phyloP scores from a whole-genome alignment of 2,329 filamentous ascomycete genomes.

The Daldinia eschscholtzii region DNA sequence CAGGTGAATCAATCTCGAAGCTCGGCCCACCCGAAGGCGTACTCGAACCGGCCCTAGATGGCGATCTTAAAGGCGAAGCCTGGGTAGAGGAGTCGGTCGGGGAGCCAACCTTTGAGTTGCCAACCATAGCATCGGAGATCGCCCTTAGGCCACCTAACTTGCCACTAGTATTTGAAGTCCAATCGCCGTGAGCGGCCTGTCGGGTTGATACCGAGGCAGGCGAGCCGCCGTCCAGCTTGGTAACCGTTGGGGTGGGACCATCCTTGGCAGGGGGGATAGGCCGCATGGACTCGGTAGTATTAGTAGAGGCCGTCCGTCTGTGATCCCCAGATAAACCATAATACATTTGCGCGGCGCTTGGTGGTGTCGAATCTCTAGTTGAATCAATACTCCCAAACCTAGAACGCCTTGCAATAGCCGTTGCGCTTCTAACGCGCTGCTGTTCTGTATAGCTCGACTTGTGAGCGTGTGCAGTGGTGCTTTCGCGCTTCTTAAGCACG shows the following conservation, averaged over 20 bases:
- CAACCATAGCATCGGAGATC: conserved; percentile 81
- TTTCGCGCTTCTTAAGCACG: conserved; percentile 83
- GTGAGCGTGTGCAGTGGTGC: conserved; percentile 70
- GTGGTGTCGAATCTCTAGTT: conserved; percentile 69
- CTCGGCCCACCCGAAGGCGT: conserved; percentile 75
- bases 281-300: conserved; percentile 67
- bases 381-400: conserved; percentile 85
- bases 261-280: conserved; percentile 68
- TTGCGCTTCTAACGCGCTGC: conserved; percentile 74
- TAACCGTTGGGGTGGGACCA: conserved; percentile 67
- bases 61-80: conserved; percentile 70
- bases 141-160: conserved; percentile 77
- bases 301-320: conserved; percentile 72
- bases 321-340: conserved; percentile 68
- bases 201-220: conserved; percentile 59
- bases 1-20: conserved; percentile 83
- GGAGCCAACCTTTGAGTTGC: conserved; percentile 63
- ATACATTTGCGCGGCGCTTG: conserved; percentile 78
- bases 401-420: conserved; percentile 78
- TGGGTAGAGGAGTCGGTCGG: conserved; percentile 64
- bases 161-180: conserved; percentile 67
- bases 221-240: conserved; percentile 67
- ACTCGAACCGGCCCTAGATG: conserved; percentile 81
- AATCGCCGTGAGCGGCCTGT: conserved; percentile 65
- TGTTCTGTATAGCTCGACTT: conserved; percentile 84